phyloP scores from a whole-genome alignment of 371 early-diverging fungal genomes.

The Blastocladiella emersonii region DNA sequence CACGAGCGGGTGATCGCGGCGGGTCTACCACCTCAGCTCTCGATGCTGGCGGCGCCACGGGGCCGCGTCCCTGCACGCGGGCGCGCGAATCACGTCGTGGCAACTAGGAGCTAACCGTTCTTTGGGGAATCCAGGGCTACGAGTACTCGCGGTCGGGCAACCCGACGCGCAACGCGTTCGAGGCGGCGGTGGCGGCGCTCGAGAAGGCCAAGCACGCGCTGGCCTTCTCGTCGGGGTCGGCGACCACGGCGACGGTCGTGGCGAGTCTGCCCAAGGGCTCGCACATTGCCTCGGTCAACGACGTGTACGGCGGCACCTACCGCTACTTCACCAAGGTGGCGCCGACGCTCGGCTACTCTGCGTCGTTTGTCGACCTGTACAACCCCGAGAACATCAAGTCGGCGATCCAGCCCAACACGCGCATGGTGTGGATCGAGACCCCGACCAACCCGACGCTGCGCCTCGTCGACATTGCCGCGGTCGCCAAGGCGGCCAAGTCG shows the following conservation, averaged over 20 bases:
- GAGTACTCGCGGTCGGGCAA: slow-evolving; percentile 94
- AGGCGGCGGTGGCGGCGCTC: slow-evolving; percentile 78
- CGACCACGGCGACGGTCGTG: slow-evolving; percentile 77
- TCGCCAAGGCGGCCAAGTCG: slow-evolving; percentile 66
- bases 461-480: slow-evolving; percentile 77
- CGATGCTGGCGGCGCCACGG: too few relatives aligned
- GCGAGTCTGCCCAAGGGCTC: slow-evolving; percentile 55
- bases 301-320: slow-evolving; percentile 95
- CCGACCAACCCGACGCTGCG: slow-evolving; percentile 95
- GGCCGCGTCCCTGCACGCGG: too few relatives aligned
- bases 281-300: slow-evolving; percentile 84
- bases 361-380: slow-evolving; percentile 76
- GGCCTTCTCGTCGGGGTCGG: slow-evolving; percentile 91
- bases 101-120: too few relatives aligned
- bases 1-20: too few relatives aligned
- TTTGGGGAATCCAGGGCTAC: slow-evolving; percentile 70
- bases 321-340: slow-evolving; percentile 94
- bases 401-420: slow-evolving; percentile 57
- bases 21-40: too few relatives aligned
- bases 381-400: slow-evolving; percentile 52
- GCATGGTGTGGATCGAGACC: slow-evolving; percentile 86
- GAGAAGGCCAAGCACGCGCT: slow-evolving; percentile 76
- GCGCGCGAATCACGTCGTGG: too few relatives aligned
- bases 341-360: slow-evolving; percentile 44
- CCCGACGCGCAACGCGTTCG: slow-evolving; percentile 82